phyloP scores from a whole-genome alignment of 495 filamentous ascomycete species.

The Neurospora sp. region DNA sequence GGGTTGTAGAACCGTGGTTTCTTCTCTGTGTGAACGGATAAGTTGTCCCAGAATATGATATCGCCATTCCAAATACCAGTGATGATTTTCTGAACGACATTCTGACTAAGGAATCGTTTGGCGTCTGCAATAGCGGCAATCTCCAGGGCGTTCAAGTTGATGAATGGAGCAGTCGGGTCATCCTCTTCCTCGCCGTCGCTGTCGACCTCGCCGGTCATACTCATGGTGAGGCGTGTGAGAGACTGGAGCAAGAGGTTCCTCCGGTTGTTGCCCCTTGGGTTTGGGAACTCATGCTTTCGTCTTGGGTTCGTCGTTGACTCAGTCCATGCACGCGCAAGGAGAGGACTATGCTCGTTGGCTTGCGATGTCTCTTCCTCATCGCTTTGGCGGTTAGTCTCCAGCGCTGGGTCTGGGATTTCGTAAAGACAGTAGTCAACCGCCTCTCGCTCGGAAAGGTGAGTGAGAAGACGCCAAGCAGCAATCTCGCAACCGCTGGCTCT shows the following conservation, averaged over 20 bases:
- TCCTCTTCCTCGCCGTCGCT: constrained; percentile 34
- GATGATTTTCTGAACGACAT: constrained; percentile 75
- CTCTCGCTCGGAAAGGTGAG: constrained; percentile 67
- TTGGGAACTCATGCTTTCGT: constrained; percentile 1
- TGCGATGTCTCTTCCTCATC: constrained; percentile 20
- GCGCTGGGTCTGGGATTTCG: constrained; percentile 48
- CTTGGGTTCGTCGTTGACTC: constrained; percentile 2
- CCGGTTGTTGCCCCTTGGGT: constrained; percentile 11
- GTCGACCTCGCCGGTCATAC: constrained; percentile 26
- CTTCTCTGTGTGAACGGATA: constrained; percentile 67
- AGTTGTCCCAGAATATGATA: constrained; percentile 83
- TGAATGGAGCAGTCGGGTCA: constrained; percentile 56
- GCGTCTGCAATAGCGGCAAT: constrained; percentile 83
- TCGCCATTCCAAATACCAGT: constrained; percentile 85
- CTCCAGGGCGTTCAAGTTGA: constrained; percentile 75
- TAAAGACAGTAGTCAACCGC: constrained; percentile 75
- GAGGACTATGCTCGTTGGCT: constrained; percentile 30
- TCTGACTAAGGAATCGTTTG: constrained; percentile 83
- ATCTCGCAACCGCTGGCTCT: constrained; percentile 82
- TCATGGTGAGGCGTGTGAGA: constrained; percentile 36
- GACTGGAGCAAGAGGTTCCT: constrained; percentile 32
- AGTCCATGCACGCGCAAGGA: constrained; percentile 19
- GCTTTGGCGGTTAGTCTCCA: constrained; percentile 6
- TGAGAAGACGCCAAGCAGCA: constrained; percentile 81
- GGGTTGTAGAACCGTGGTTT: constrained; percentile 74